phyloP scores from a whole-genome alignment of 176 grass and related monocot genomes.

The Saccharum officinarum region DNA sequence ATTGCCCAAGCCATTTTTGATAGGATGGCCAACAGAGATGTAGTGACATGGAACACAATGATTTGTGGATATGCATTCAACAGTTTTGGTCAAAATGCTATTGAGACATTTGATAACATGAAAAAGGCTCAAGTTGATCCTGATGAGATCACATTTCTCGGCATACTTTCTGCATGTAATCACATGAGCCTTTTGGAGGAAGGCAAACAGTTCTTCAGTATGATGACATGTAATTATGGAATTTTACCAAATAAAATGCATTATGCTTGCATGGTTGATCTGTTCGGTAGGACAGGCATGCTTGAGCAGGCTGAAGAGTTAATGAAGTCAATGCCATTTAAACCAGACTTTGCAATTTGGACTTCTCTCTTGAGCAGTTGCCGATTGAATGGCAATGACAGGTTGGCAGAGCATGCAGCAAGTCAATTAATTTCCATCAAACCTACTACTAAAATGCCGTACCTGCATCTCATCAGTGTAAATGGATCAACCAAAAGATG shows the following conservation, averaged over 20 bases:
- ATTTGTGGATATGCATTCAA: conserved; percentile 74
- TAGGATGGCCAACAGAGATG: conserved; percentile 50
- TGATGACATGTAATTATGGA: conserved; percentile 49
- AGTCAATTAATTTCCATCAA: conserved; percentile 46
- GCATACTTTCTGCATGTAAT: conserved; percentile 58
- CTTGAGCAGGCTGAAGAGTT: conserved; percentile 51
- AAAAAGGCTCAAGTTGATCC: conserved; percentile 45
- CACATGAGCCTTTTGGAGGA: conserved; percentile 67
- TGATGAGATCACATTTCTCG: conserved; percentile 65
- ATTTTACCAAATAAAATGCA: conserved; percentile 56
- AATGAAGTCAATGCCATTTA: conserved; percentile 57
- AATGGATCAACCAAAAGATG: conserved; percentile 41
- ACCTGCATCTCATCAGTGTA: conserved; percentile 58
- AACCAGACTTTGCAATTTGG: conserved; percentile 69
- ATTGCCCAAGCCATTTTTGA: conserved; percentile 47
- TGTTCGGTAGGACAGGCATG: conserved; percentile 55
- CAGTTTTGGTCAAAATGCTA: conserved; percentile 46
- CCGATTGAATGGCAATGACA: conserved; percentile 43
- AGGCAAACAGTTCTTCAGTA: conserved; percentile 52
- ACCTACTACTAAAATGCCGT: conserved; percentile 31
- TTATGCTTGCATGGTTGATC: conserved; percentile 70
- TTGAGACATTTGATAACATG: conserved; percentile 58
- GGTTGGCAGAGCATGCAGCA: conserved; percentile 51
- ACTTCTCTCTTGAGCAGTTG: conserved; percentile 66
- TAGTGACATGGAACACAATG: conserved; percentile 75